Percentiles rank a stretch among this genome's conserved stretches.
Evolutionary conservation across 108 stramenopile species (phyloP).

Genomic region (Hondaea fermentalgiana): DNA sequence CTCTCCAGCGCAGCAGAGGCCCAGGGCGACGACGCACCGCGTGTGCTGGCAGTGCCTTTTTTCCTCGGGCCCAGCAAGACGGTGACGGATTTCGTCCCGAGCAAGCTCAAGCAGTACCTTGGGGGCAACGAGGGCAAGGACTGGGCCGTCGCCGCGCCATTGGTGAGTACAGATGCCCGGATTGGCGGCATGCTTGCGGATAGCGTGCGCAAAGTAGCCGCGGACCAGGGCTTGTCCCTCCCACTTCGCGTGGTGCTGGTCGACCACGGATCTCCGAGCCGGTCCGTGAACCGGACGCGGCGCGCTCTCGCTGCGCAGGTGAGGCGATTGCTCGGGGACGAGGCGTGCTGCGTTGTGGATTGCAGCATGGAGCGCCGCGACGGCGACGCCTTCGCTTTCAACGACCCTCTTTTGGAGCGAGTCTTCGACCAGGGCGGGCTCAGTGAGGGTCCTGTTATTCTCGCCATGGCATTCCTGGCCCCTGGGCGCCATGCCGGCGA

Average conservation of each 20-base stretch:
- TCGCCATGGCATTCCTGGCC: not conserved
- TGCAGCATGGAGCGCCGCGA: slow-evolving; percentile 14
- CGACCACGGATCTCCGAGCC: not conserved
- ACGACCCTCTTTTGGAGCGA: not conserved
- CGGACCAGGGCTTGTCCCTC: not conserved
- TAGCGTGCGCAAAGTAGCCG: not conserved
- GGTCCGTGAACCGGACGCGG: not conserved
- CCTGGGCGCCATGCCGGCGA: slow-evolving; percentile 8
- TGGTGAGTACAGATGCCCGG: not conserved
- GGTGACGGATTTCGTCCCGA: not conserved
- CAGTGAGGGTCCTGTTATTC: not conserved
- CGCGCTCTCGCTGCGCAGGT: not conserved
- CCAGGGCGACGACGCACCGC: not conserved
- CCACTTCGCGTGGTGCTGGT: not conserved
- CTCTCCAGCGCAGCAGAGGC: not conserved
- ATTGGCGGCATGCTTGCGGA: not conserved
- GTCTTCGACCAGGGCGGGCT: not conserved
- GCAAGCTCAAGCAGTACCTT: not conserved
- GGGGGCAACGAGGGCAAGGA: not conserved
- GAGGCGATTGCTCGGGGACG: not conserved
- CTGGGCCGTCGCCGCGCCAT: not conserved
- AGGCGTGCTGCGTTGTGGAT: not conserved
- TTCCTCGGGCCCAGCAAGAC: slow-evolving; percentile 3
- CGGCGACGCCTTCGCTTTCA: not conserved
- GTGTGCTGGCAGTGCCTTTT: not conserved